phyloP scores from a whole-genome alignment of 495 filamentous ascomycete species.

The Schizothecium vesticola region DNA sequence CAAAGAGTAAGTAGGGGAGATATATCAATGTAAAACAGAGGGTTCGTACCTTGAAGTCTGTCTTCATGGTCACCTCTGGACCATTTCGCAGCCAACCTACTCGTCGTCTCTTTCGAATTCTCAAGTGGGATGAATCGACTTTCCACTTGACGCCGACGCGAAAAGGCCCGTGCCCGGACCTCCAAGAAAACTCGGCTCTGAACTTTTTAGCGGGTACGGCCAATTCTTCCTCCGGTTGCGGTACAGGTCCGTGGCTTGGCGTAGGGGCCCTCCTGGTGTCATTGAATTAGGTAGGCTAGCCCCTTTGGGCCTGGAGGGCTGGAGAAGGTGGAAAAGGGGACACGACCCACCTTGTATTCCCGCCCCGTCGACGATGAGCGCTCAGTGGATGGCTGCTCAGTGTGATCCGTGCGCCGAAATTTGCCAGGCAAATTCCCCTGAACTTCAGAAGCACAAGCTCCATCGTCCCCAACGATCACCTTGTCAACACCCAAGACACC shows the following conservation, averaged over 20 bases:
- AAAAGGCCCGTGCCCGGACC: conserved; percentile 5
- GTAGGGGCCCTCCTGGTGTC: conserved; percentile 12
- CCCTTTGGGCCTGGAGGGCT: conserved; percentile 3
- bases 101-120: conserved; percentile 5
- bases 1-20: conserved; percentile 9
- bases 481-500: conserved; percentile 21
- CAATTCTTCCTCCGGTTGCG: conserved; percentile 26
- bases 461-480: conserved; percentile 16
- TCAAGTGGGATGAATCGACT: conserved; percentile 11
- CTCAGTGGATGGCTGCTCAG: neutral
- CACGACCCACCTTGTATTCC: conserved; percentile 18
- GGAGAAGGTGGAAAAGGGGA: conserved; percentile 27
- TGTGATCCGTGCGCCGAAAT: conserved; percentile 31
- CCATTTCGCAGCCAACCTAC: conserved; percentile 14
- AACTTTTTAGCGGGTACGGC: conserved; percentile 31
- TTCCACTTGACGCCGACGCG: neutral
- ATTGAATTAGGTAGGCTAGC: neutral
- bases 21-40: neutral
- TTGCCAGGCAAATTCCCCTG: conserved; percentile 37
- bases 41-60: conserved; percentile 76
- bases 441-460: conserved; percentile 28
- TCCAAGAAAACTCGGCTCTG: conserved; percentile 19
- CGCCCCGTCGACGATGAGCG: conserved; percentile 4
- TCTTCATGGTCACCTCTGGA: conserved; percentile 69
- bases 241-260: conserved; percentile 10